Evolutionary conservation across 169 alveolate species (phyloP), one percentile per base, ranked within the genome.

Genomic region (Babesia ovis): DNA sequence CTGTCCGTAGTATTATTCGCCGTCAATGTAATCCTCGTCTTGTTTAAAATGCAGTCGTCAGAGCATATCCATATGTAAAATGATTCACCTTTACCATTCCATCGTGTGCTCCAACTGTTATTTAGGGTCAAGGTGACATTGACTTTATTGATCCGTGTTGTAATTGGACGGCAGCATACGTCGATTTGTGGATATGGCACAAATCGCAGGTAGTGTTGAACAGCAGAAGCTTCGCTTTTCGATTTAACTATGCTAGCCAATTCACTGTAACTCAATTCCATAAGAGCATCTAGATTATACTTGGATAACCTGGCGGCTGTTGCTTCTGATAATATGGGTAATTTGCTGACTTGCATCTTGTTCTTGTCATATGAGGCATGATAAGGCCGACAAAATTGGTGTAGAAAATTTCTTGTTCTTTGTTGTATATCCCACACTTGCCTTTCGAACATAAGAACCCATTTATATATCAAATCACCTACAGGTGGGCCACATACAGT

Each of bases 41-140:
- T 51, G 50, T 50, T 66, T 16, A 79, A 25, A 11, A 79, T 37
- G 41, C 82, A 50, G 2, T 31, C 39, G 6, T 55, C 68, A 9
- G 87, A 66, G 55, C 87, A 79, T 22, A 79, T 51, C 87, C 87
- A 79, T 6, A 79, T 54, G 69, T 79, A 59, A 55, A 79, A 79
- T 9, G 69, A 31, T 34, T 79, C 87, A 27, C 39, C 29, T 39
- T 61, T 62, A 48, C 97, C 96, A 79, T 95, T 94, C 98, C 98
- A 96, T 61, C 95, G 86, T 53, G 76, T 86, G 35, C 86, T 85
- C 97, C 98, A 96, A 32, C 68, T 85, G 84, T 94, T 95, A 18
- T 68, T 76, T 1, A 97, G 95, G 9, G 74, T 74, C 8, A 96
- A 57, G 31, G 77, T 77, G 5, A 96, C 74, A 22, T 89, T 82